phyloP scores from a whole-genome alignment of 192 early-diverging fungal species.

The Linnemannia zychae region DNA sequence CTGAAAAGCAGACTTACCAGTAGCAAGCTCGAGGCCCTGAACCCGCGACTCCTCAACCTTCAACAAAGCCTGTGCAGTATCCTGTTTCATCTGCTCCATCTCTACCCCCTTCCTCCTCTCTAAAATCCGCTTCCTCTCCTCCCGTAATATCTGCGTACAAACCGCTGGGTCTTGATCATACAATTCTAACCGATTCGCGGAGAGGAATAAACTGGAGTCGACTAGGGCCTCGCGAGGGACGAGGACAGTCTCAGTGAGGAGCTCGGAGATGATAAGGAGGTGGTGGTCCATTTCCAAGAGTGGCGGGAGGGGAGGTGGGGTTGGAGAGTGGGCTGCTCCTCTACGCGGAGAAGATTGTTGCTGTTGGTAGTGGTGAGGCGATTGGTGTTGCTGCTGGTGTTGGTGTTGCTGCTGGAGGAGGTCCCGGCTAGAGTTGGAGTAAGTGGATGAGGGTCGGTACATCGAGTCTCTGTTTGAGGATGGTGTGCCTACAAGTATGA shows the following conservation, averaged over 20 bases:
- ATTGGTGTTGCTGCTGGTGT: background rate
- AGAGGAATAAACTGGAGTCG: conserved; percentile 13
- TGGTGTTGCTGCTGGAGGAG: background rate
- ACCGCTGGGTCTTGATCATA: conserved; percentile 17
- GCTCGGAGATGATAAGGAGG: background rate
- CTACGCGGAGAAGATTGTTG: background rate
- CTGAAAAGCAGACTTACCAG: conserved; percentile 5
- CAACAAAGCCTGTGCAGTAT: conserved; percentile 10
- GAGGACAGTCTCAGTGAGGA: conserved; percentile 17
- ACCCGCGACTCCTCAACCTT: conserved; percentile 4
- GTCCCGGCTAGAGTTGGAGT: conserved; percentile 4
- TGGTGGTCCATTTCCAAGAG: conserved; percentile 18
- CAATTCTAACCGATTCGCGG: conserved; percentile 6
- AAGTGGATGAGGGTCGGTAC: background rate
- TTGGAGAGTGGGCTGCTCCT: background rate
- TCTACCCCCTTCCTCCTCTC: conserved; percentile 16
- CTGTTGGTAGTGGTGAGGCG: background rate
- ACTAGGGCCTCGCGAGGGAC: background rate
- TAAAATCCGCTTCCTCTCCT: conserved; percentile 11
- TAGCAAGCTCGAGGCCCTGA: conserved; percentile 3
- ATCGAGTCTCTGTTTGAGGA: background rate
- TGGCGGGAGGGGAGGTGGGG: background rate
- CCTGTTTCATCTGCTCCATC: conserved; percentile 21
- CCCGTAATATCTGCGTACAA: conserved; percentile 6
- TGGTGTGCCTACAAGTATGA: background rate